Conservation (phyloP, 2,329 filamentous ascomycete species). For the Neobulgaria alba region DNA sequence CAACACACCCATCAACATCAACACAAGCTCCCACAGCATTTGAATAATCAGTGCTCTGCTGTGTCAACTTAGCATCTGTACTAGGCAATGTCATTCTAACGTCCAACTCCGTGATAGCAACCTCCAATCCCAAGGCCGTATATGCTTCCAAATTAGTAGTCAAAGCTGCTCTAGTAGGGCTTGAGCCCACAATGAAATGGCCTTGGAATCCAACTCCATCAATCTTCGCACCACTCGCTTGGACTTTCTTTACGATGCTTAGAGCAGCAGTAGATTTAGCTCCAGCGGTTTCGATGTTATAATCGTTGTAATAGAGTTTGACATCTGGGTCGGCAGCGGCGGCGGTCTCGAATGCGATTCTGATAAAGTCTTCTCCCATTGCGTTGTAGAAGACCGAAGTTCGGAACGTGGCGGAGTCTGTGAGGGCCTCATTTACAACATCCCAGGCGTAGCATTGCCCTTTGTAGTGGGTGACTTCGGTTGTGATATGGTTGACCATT, state of each 20-base stretch:
- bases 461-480: constrained; percentile 50
- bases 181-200: constrained; percentile 50
- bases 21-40: constrained; percentile 23
- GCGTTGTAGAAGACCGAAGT: constrained; percentile 44
- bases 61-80: constrained; percentile 31
- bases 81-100: constrained; percentile 44
- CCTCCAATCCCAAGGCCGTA: constrained; percentile 44
- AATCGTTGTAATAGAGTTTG: constrained; percentile 42
- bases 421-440: constrained; percentile 56
- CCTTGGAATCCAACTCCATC: constrained; percentile 55
- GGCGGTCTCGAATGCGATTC: constrained; percentile 24
- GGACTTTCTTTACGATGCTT: constrained; percentile 37
- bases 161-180: constrained; percentile 38
- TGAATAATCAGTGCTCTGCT: constrained; percentile 42
- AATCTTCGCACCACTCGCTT: constrained; percentile 44
- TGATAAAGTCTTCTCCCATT: constrained; percentile 42
- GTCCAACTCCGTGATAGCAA: constrained; percentile 55
- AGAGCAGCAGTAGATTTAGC: constrained; percentile 38
- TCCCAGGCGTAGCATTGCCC: constrained; percentile 57
- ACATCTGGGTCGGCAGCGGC: constrained; percentile 19
- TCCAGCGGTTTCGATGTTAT: constrained; percentile 50
- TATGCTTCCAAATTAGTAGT: constrained; percentile 41
- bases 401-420: constrained; percentile 48
- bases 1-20: constrained; percentile 18
- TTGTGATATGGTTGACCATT: constrained; percentile 52